Conservation (phyloP, 805 yeast genomes). For the Barnettozyma siamensis region DNA sequence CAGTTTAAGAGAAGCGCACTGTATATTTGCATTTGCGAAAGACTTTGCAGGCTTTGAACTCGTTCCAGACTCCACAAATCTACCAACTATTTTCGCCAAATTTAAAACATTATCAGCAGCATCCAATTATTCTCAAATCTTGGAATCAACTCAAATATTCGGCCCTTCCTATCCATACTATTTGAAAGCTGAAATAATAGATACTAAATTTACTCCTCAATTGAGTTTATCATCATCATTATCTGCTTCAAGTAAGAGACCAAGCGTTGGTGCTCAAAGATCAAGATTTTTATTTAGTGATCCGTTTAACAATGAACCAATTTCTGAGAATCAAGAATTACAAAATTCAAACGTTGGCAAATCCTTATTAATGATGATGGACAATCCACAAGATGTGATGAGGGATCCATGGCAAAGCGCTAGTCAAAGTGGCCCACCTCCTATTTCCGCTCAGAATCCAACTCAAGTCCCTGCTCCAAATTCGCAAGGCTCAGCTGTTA, state of each 20-base stretch:
- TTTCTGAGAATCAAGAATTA: slow-evolving; percentile 17
- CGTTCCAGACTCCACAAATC: slow-evolving; percentile 28
- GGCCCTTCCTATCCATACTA: slow-evolving; percentile 41
- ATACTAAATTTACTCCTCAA: slow-evolving; percentile 17
- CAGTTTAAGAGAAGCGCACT: slow-evolving; percentile 57
- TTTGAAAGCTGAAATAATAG: slow-evolving; percentile 38
- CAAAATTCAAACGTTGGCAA: slow-evolving; percentile 33
- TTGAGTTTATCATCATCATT: slow-evolving; percentile 24
- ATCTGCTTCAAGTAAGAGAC: slow-evolving; percentile 37
- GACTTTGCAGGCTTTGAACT: slow-evolving; percentile 52
- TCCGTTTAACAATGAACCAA: slow-evolving; percentile 40
- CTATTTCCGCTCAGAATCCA: slow-evolving; percentile 11
- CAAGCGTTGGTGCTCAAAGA: slow-evolving; percentile 50
- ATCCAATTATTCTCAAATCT: slow-evolving; percentile 34
- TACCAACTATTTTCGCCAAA: slow-evolving; percentile 38
- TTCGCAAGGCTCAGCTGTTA: slow-evolving; percentile 13
- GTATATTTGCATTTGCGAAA: slow-evolving; percentile 63
- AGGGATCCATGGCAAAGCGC: slow-evolving; percentile 38
- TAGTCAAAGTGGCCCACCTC: slow-evolving; percentile 8
- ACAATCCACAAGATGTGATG: slow-evolving; percentile 31
- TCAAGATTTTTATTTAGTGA: slow-evolving; percentile 69
- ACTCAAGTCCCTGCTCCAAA: slow-evolving; percentile 8
- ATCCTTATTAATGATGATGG: slow-evolving; percentile 36
- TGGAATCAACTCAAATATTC: slow-evolving; percentile 40
- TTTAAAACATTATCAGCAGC: slow-evolving; percentile 41